Percentiles rank a stretch among this genome's conserved stretches.
Conservation (phyloP, 805 yeast genomes). For the Candida hispaniensis region DNA sequence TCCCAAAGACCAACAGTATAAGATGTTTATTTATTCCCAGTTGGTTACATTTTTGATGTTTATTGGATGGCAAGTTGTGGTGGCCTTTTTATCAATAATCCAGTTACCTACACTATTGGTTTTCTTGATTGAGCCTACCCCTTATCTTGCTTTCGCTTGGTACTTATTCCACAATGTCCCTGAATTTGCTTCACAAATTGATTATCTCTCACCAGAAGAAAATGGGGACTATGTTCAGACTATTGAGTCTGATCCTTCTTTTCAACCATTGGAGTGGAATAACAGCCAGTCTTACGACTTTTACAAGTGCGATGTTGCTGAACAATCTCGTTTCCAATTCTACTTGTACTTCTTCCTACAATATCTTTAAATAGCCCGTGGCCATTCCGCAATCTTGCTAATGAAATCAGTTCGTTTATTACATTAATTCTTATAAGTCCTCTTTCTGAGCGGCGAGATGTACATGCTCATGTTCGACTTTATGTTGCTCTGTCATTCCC, state of each 20-base stretch:
- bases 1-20: slow-evolving; percentile 5
- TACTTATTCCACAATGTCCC: slow-evolving; percentile 13
- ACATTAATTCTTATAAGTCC: no score
- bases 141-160: slow-evolving; percentile 11
- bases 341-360: slow-evolving; percentile 12
- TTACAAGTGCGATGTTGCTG: slow-evolving; percentile 10
- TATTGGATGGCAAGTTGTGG: slow-evolving; percentile 8
- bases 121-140: slow-evolving; percentile 7
- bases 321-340: slow-evolving; percentile 2
- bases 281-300: slow-evolving; percentile 9
- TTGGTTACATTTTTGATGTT: slow-evolving; percentile 9
- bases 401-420: no score
- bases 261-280: slow-evolving; percentile 15
- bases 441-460: no score
- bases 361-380: slow-evolving; percentile 9
- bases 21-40: slow-evolving; percentile 9
- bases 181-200: slow-evolving; percentile 10
- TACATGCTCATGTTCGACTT: no score
- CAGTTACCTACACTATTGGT: slow-evolving; percentile 11
- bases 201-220: slow-evolving; percentile 4
- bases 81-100: slow-evolving; percentile 4
- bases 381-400: no score
- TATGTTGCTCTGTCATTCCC: slow-evolving; percentile 7
- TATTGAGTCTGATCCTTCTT: slow-evolving; percentile 10
- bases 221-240: slow-evolving; percentile 10